These are phyloP conservation scores for Ustilago shanxiensis DNA, from an alignment of 1,284 basidiomycete species.

Conservation along the genomic window DNA sequence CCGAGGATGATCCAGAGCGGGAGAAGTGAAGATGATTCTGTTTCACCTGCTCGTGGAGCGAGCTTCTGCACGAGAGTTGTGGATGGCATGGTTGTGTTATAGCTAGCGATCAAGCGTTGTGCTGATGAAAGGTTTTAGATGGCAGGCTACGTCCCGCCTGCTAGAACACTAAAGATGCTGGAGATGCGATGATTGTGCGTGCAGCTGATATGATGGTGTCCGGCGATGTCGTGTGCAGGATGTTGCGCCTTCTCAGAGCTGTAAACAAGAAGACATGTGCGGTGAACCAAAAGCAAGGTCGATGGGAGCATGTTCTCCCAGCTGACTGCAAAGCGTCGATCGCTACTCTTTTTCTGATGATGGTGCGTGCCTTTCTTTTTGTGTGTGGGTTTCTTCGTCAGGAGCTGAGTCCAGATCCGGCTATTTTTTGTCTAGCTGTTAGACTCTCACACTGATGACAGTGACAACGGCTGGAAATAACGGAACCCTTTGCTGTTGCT, in stretches of 20 bases:
- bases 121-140: not conserved
- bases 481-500: not conserved
- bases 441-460: not conserved
- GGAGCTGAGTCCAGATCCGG: constrained; percentile 5
- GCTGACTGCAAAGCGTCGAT: constrained; percentile 3
- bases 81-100: not conserved
- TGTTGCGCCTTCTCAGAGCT: not conserved
- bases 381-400: too few species aligned
- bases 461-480: not conserved
- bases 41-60: constrained; percentile 16
- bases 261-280: not conserved
- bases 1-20: constrained; percentile 55
- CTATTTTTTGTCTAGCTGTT: not conserved
- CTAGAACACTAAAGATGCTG: not conserved
- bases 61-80: not conserved
- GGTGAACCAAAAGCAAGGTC: not conserved
- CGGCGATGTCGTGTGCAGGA: not conserved
- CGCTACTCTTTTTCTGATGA: not conserved
- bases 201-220: not conserved
- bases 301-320: constrained; percentile 1
- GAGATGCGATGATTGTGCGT: not conserved
- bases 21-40: constrained; percentile 38
- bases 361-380: not conserved
- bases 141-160: not conserved
- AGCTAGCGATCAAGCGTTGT: too few species aligned